These are phyloP conservation scores for Solanum megistacrolobum DNA, from an alignment of 257 asterid genomes.

Conservation along the genomic window DNA sequence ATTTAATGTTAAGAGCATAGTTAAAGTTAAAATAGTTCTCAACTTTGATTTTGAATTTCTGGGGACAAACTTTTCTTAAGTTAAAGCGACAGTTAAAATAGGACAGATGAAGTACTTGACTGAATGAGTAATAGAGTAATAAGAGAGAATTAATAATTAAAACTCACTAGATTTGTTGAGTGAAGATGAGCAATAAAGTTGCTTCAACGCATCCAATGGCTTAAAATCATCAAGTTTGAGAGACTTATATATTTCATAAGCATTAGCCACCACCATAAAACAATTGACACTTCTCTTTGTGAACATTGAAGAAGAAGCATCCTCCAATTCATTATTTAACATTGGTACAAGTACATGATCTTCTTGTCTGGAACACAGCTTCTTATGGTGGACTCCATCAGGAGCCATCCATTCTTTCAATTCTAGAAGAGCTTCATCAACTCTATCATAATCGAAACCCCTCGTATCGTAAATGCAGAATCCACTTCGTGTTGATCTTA, in stretches of 20 bases:
- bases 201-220: slow-evolving; percentile 13
- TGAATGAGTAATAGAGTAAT: not conserved
- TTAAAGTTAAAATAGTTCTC: not conserved
- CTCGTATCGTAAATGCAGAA: slow-evolving; percentile 22
- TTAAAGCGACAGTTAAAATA: not conserved
- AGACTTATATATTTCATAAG: slow-evolving; percentile 11
- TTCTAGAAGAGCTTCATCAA: slow-evolving; percentile 8
- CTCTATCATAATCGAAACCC: slow-evolving; percentile 12
- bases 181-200: slow-evolving; percentile 5
- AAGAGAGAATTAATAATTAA: not conserved
- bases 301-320: not conserved
- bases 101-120: not conserved
- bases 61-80: not conserved
- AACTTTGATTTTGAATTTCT: not conserved
- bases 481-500: slow-evolving; percentile 10
- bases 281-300: slow-evolving; percentile 11
- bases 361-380: slow-evolving; percentile 4
- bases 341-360: not conserved
- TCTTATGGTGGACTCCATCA: slow-evolving; percentile 15
- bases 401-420: slow-evolving; percentile 14
- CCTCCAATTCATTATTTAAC: not conserved
- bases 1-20: not conserved
- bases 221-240: slow-evolving; percentile 7
- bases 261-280: slow-evolving; percentile 19
- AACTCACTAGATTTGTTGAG: slow-evolving; percentile 12